phyloP scores from a whole-genome alignment of 129 eudicot genomes.

The Flaveria brownii region DNA sequence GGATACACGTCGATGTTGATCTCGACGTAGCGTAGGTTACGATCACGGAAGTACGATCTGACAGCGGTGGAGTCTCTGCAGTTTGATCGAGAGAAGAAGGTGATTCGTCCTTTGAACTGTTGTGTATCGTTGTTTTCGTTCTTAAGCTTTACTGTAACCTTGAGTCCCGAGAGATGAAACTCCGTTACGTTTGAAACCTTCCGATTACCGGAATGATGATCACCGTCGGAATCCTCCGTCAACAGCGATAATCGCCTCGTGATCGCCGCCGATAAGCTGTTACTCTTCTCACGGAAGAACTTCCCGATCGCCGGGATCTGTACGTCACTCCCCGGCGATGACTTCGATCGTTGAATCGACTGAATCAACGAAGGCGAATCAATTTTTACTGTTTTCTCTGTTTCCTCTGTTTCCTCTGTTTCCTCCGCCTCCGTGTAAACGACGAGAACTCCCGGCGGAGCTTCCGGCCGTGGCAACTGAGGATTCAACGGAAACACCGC shows the following conservation, averaged over 20 bases:
- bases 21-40: conserved; percentile 64
- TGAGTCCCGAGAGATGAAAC: conserved; percentile 66
- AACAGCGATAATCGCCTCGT: conserved; percentile 58
- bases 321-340: conserved; percentile 48
- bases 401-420: neutral
- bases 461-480: conserved; percentile 70
- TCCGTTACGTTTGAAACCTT: conserved; percentile 57
- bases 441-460: conserved; percentile 49
- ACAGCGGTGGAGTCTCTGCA: conserved; percentile 90
- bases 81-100: conserved; percentile 84
- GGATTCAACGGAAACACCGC: conserved; percentile 43
- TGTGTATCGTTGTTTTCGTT: conserved; percentile 27
- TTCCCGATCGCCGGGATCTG: conserved; percentile 69
- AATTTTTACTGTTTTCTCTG: neutral
- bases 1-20: conserved; percentile 92
- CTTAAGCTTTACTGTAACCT: conserved; percentile 58
- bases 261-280: conserved; percentile 64
- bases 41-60: conserved; percentile 60
- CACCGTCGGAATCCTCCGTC: conserved; percentile 21
- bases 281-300: conserved; percentile 64
- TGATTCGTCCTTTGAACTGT: conserved; percentile 65
- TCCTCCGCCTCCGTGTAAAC: conserved; percentile 12
- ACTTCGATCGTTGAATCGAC: conserved; percentile 38
- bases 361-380: conserved; percentile 21
- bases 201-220: conserved; percentile 25